Conservation (phyloP, 768 basidiomycete genomes). For the Mycena galericulata region DNA sequence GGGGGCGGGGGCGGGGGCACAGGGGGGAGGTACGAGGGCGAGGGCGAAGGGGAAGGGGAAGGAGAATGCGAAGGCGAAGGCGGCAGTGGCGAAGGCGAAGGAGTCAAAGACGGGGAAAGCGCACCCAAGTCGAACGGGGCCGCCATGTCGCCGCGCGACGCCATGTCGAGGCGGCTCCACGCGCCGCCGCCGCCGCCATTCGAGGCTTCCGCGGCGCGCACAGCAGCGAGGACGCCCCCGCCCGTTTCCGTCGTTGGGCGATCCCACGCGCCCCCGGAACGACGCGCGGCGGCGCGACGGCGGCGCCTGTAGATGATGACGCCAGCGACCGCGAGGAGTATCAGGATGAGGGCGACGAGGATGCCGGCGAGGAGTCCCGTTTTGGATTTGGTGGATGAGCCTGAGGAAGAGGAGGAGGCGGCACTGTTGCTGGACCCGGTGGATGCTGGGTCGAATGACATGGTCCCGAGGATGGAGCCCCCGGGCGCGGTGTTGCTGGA, state of each 20-base stretch:
- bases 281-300: background rate
- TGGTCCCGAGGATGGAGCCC: background rate
- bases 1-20: background rate
- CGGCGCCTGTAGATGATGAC: background rate
- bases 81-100: too few species aligned
- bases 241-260: background rate
- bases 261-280: background rate
- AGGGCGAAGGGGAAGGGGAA: background rate
- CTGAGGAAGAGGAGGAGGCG: background rate
- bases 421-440: background rate
- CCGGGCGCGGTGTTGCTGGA: too few species aligned
- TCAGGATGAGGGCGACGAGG: constrained; percentile 10
- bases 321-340: background rate
- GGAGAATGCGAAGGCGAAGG: too few species aligned
- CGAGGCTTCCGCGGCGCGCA: background rate
- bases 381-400: background rate
- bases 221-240: background rate
- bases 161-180: constrained; percentile 33
- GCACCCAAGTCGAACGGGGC: background rate
- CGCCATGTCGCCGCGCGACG: constrained; percentile 29
- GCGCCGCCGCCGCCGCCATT: constrained; percentile 22
- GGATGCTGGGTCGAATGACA: constrained; percentile 12
- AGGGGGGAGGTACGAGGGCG: too few species aligned
- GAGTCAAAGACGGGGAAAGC: too few species aligned
- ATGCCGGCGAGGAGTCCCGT: background rate